phyloP scores from a whole-genome alignment of 768 basidiomycete genomes.

The Astraeus odoratus region DNA sequence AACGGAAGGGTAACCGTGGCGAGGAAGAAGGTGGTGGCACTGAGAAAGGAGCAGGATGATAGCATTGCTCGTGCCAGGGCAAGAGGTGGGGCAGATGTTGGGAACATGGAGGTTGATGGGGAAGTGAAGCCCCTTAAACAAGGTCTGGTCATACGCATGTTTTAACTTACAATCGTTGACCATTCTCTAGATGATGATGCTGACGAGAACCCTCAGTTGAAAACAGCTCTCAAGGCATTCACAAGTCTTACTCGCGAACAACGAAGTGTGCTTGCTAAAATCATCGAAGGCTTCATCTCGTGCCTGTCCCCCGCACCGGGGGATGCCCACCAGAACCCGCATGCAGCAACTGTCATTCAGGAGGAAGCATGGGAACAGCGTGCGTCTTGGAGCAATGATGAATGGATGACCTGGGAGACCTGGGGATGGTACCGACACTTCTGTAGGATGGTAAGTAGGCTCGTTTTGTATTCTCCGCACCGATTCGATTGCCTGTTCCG shows the following conservation, averaged over 20 bases:
- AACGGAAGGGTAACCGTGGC: constrained; percentile 82
- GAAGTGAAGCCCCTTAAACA: constrained; percentile 58
- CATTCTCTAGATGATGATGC: constrained; percentile 35
- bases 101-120: constrained; percentile 61
- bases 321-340: constrained; percentile 41
- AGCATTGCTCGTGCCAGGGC: constrained; percentile 71
- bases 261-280: constrained; percentile 61
- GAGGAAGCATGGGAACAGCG: constrained; percentile 68
- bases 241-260: constrained; percentile 70
- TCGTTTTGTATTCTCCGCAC: constrained; percentile 5
- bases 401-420: constrained; percentile 82
- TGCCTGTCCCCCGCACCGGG: constrained; percentile 44
- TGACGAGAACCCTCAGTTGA: constrained; percentile 61
- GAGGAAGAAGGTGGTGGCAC: constrained; percentile 58
- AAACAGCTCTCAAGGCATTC: constrained; percentile 67
- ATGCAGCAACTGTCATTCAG: constrained; percentile 50
- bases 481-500: not conserved
- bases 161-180: constrained; percentile 1
- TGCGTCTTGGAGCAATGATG: constrained; percentile 58
- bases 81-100: constrained; percentile 42
- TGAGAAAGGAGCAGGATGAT: constrained; percentile 88
- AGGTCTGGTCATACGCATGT: constrained; percentile 5
- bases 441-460: constrained; percentile 66
- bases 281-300: constrained; percentile 69
- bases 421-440: constrained; percentile 93